Conservation (phyloP, 2,329 filamentous ascomycete genomes). For the Ilyonectria destructans region DNA sequence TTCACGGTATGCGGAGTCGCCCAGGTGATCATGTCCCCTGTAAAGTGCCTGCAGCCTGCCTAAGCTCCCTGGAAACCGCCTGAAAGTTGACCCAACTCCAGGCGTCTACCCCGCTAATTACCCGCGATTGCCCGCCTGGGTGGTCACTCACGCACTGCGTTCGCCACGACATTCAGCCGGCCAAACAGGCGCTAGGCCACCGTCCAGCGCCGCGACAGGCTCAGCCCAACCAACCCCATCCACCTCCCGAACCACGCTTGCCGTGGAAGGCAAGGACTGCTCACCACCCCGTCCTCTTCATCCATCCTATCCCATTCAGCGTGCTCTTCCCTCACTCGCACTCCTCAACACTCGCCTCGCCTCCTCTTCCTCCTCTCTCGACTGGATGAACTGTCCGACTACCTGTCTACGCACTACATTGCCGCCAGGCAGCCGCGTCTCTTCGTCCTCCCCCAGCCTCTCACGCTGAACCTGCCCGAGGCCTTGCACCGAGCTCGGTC, state of each 20-base stretch:
- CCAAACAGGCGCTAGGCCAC: slow-evolving; percentile 19
- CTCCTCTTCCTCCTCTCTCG: slow-evolving; percentile 27
- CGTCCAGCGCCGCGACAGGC: neutral
- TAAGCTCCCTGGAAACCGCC: slow-evolving; percentile 6
- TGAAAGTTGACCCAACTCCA: slow-evolving; percentile 1
- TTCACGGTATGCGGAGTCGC: neutral
- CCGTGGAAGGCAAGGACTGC: slow-evolving; percentile 16
- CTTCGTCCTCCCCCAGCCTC: neutral
- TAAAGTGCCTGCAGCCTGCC: neutral
- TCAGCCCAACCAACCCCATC: slow-evolving; percentile 25
- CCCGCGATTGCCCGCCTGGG: neutral
- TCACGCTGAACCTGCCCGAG: slow-evolving; percentile 31
- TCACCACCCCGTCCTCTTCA: slow-evolving; percentile 10
- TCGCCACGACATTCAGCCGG: slow-evolving; percentile 25
- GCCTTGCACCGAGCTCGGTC: slow-evolving; percentile 21
- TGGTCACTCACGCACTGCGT: neutral
- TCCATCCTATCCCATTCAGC: slow-evolving; percentile 12
- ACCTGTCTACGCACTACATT: neutral
- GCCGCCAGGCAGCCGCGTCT: neutral
- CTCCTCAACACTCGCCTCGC: slow-evolving; percentile 30
- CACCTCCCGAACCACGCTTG: slow-evolving; percentile 27
- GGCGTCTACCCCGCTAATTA: slow-evolving; percentile 7
- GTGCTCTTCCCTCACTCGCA: slow-evolving; percentile 20
- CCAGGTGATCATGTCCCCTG: neutral
- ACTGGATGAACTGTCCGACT: slow-evolving; percentile 9